These are phyloP conservation scores for Fusarium palustre DNA, from an alignment of 2,329 filamentous ascomycete species.

Conservation along the genomic window DNA sequence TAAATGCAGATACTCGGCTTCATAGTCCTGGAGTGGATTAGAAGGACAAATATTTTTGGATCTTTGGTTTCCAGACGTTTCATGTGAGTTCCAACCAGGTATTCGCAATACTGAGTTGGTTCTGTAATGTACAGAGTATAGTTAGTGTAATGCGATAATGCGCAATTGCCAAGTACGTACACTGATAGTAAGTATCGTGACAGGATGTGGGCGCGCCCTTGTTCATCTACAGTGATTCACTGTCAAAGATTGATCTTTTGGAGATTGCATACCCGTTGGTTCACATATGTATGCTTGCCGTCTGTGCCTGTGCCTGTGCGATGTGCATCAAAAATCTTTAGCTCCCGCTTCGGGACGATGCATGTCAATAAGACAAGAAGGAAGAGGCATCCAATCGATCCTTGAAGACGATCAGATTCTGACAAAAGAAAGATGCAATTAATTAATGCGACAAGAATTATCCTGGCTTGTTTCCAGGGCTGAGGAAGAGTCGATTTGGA, in stretches of 20 bases:
- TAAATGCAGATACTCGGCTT: neutral
- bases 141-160: neutral
- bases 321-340: slow-evolving; percentile 30
- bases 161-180: neutral
- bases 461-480: slow-evolving; percentile 37
- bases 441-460: slow-evolving; percentile 29
- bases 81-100: slow-evolving; percentile 11
- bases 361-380: slow-evolving; percentile 8
- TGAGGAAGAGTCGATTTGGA: slow-evolving; percentile 26
- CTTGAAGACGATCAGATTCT: slow-evolving; percentile 24
- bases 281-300: slow-evolving; percentile 6
- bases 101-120: slow-evolving; percentile 4
- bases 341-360: slow-evolving; percentile 41
- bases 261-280: slow-evolving; percentile 17
- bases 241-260: neutral
- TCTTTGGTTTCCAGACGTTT: slow-evolving; percentile 26
- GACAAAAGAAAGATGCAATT: neutral
- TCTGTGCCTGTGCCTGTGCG: slow-evolving; percentile 17
- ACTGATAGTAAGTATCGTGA: neutral
- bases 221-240: neutral
- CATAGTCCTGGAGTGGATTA: neutral
- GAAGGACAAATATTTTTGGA: neutral
- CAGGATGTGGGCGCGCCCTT: slow-evolving; percentile 28
- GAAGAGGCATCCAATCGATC: slow-evolving; percentile 47
- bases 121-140: neutral